Evolutionary conservation across 1,284 basidiomycete genomes (phyloP).

Genomic region (Malassezia furfur): DNA sequence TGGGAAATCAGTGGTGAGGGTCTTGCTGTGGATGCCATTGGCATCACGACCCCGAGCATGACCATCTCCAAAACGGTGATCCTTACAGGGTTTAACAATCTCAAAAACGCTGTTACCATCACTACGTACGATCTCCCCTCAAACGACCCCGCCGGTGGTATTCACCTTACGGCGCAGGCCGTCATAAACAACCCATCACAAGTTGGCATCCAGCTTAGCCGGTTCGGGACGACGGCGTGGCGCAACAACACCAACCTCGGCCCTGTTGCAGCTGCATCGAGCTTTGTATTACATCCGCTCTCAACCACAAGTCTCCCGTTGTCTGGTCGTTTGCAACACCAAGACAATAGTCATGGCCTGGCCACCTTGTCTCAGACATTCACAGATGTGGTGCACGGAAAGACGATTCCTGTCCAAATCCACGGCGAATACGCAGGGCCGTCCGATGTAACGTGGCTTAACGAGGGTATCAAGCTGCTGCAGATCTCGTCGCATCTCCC

Average conservation of each 20-base stretch:
- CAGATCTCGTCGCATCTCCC: conserved; percentile 59
- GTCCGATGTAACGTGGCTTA: conserved; percentile 61
- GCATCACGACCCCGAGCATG: conserved; percentile 54
- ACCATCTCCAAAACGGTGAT: conserved; percentile 58
- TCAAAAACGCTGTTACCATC: conserved; percentile 60
- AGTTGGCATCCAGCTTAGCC: conserved; percentile 62
- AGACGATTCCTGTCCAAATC: conserved; percentile 58
- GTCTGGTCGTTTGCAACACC: conserved; percentile 60
- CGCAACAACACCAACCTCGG: conserved; percentile 57
- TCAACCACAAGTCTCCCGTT: conserved; percentile 57
- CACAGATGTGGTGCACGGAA: conserved; percentile 64
- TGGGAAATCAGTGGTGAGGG: conserved; percentile 66
- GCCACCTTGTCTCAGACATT: conserved; percentile 60
- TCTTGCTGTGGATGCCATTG: conserved; percentile 54
- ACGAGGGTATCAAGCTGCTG: conserved; percentile 63
- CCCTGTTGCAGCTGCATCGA: conserved; percentile 53
- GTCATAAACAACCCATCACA: conserved; percentile 64
- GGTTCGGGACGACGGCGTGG: conserved; percentile 59
- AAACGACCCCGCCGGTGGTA: conserved; percentile 66
- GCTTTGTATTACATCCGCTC: conserved; percentile 57
- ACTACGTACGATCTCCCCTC: conserved; percentile 63
- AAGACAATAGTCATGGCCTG: conserved; percentile 54
- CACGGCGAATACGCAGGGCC: conserved; percentile 61
- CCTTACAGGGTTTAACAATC: conserved; percentile 63
- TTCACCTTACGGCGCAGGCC: conserved; percentile 60